Base-by-base conservation (phyloP, 345 rosid genomes). In the Gossypium arboreum region DNA sequence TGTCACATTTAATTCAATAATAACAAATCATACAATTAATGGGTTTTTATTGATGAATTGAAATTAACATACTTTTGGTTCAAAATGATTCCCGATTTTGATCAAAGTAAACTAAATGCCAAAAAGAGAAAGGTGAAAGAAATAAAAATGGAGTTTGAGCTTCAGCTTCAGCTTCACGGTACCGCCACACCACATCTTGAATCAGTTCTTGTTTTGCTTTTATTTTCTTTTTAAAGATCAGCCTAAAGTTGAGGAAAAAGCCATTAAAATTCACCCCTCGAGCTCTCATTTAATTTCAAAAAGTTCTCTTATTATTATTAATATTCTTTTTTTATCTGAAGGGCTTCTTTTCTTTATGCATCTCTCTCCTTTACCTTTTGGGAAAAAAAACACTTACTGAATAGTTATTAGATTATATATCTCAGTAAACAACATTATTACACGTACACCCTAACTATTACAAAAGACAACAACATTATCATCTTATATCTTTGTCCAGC, bases 91-190 rank as follows among this genome's bases (percentile, higher is more conserved):
- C 73, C 73, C 34, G 34, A 24, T 27, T 20, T 69, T 52, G 18
- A 51, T 69, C 16, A 27, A 69, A 69, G 45, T 29, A 51, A 68
- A 34, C 18, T 25, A 25, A 18, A 20, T 9, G 29, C 18, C 39
- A 24, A 68, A 22, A 45, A 66, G 54, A 51, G 25, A 57, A 10
- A 69, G 25, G 20, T 7, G 64, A 29, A 52, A 51, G 39, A 4
- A 34, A 34, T 34, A 34, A 34, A 34, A 34, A 34, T 10, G 15
- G 7, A 39, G 48, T 48, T 69, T 27, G 44, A 69, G 59, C 73
- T 69, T 69, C 45, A 69, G 59, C 59, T 27, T 69, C 73, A 69
- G 60, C 59, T 51, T 69, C 73, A 69, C 59, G 73, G 9, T 50
- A 27, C 73, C 73, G 73, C 73, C 73, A 69, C 25, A 51, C 24